Base-by-base conservation (phyloP, 495 filamentous ascomycete genomes). In the Penicillium chermesinum region DNA sequence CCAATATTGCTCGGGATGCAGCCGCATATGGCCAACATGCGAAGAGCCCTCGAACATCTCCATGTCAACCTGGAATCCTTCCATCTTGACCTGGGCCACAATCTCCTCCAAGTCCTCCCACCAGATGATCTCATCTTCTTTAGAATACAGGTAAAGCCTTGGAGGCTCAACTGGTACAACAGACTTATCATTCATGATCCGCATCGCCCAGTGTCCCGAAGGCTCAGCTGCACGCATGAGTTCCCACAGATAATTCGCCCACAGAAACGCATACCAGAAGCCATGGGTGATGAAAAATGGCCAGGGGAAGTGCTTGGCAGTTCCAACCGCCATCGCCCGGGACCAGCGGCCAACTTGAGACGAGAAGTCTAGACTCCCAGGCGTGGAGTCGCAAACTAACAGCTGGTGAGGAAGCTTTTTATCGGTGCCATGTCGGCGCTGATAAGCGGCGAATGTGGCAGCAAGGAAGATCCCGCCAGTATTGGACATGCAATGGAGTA, bases 21-120 rank as follows among this genome's bases (percentile, higher is more conserved):
- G 41, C 19, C 76, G 57, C 75, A 81, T 76, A 53, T 81, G 78
- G 0, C 75, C 74, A 10, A 80, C 77, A 54, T 80, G 77, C 1
- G 67, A 60, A 15, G 74, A 75, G 15, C 75, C 74, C 42, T 78
- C 67, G 46, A 81, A 81, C 51, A 75, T 53, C 50, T 74, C 65
- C 20, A 63, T 39, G 19, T 68, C 65, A 7, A 70, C 67, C 7
- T 40, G 52, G 33, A 71, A 80, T 0, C 76, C 77, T 32, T 47
- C 57, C 16, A 47, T 55, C 50, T 63, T 62, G 2, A 73, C 74
- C 19, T 57, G 32, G 1, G 70, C 74, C 14, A 74, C 72, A 49
- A 79, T 74, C 30, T 53, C 53, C 54, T 81, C 77, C 42, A 81
- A 60, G 46, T 80, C 75, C 49, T 74, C 56, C 65, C 68, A 79